A percentile compares a stretch with the other conserved stretches of the same genome.
These are phyloP conservation scores for Neonectria coccinea DNA, from an alignment of 2,329 filamentous ascomycete genomes.

Conservation along the genomic window DNA sequence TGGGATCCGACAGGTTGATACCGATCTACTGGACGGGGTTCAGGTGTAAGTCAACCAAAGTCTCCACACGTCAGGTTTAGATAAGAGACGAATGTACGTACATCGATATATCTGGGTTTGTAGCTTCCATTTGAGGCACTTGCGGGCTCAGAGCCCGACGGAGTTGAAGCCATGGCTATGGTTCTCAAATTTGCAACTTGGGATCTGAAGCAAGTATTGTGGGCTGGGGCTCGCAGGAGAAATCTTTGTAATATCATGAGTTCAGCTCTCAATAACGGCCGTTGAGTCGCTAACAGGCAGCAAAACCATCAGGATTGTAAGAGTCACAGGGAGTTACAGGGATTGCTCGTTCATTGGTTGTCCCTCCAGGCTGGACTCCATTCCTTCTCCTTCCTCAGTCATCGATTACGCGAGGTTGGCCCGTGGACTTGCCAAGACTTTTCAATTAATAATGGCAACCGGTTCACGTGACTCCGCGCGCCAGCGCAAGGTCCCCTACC, in stretches of 20 bases:
- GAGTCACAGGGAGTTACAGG: conserved; percentile 14
- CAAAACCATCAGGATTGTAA: conserved; percentile 12
- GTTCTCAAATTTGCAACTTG: conserved; percentile 17
- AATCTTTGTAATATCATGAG: conserved; percentile 42
- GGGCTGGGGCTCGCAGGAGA: conserved; percentile 25
- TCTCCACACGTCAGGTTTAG: conserved; percentile 22
- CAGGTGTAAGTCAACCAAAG: conserved; percentile 34
- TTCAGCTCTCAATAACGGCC: conserved; percentile 8
- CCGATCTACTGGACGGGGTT: conserved; percentile 70
- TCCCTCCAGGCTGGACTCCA: conserved; percentile 25
- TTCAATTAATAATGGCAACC: conserved; percentile 44
- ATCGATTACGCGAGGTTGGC: conserved; percentile 34
- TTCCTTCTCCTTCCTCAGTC: conserved; percentile 23
- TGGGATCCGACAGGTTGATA: conserved; percentile 94
- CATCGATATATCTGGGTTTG: conserved; percentile 71
- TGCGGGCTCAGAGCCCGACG: conserved; percentile 30
- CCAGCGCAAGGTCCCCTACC: conserved; percentile 21
- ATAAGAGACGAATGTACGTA: conserved; percentile 50
- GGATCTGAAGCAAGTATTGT: conserved; percentile 15
- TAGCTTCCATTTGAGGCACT: conserved; percentile 40
- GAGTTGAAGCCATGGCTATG: conserved; percentile 46
- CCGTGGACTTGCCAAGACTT: conserved; percentile 4
- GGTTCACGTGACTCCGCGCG: conserved; percentile 44
- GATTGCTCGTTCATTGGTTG: conserved; percentile 37
- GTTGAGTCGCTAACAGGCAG: conserved; percentile 25